Base-by-base conservation (phyloP, 495 filamentous ascomycete species). In the Sabuloglossum arenarium region DNA sequence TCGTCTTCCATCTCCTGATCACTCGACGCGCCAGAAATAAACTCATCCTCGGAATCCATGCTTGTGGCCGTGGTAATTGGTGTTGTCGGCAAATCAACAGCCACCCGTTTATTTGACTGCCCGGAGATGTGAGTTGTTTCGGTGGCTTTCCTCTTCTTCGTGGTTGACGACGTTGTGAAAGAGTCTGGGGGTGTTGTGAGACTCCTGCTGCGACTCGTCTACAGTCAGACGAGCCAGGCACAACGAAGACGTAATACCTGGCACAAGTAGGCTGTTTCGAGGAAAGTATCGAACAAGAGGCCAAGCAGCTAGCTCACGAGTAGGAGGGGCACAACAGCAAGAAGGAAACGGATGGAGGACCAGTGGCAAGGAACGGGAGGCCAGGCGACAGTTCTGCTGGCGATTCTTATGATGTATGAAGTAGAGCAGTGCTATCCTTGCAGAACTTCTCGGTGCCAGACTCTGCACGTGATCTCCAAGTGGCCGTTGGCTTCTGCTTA, bases 21-120 rank as follows among this genome's bases (percentile, higher is more conserved):
- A 64, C 84, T 93, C 16, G 86, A 89, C 60, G 80, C 74, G 58
- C 81, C 80, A 54, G 85, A 93, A 76, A 94, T 85, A 65, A 90
- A 88, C 60, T 97, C 91, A 66, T 97, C 90, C 60, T 97, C 91
- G 12, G 91, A 95, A 65, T 95, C 90, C 91, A 97, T 97, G 59
- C 70, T 72, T 58, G 73, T 71, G 61, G 69, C 70, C 50, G 73
- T 73, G 31, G 79, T 86, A 53, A 75, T 69, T 28, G 82, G 81
- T n/a, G 80, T 79, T 23, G 76, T 73, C 19, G 79, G 76, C 49
- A 73, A 72, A 51, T 71, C 67, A 66, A 66, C 56, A 46, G 60
- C 55, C 58, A 60, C 62, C 67, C 66, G 57, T 65, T 80, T 69
- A 68, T 70, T 74, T 63, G 62, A 14, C 37, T 63, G 73, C 24